phyloP scores from a whole-genome alignment of 345 rosid species.

The Eucalyptus pauciflora region DNA sequence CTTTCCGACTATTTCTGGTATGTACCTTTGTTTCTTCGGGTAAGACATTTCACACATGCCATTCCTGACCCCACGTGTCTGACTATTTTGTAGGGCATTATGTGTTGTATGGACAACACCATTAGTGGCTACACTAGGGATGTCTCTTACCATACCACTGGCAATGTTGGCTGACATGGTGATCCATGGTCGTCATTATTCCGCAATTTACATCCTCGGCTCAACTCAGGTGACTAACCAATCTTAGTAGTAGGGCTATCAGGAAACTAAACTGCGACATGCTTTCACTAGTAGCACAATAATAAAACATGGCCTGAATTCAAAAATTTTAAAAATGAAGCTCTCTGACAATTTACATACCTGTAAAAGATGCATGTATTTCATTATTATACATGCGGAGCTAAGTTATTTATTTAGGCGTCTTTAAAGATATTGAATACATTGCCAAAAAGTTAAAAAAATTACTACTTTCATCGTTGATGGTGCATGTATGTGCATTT shows the following conservation, averaged over 20 bases:
- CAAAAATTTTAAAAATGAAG: not conserved
- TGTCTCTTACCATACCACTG: slow-evolving; percentile 83
- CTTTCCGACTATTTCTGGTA: slow-evolving; percentile 97
- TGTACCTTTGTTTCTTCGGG: not conserved
- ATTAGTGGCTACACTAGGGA: slow-evolving; percentile 71
- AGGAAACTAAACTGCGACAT: not conserved
- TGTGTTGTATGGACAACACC: slow-evolving; percentile 89
- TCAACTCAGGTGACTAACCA: slow-evolving; percentile 45
- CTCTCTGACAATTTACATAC: not conserved
- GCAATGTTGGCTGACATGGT: slow-evolving; percentile 84
- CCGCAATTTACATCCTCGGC: slow-evolving; percentile 70
- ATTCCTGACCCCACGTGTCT: not conserved
- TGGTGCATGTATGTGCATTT: not conserved
- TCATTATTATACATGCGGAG: not conserved
- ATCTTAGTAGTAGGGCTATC: not conserved
- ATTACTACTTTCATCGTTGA: not conserved
- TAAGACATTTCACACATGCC: not conserved
- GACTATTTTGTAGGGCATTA: slow-evolving; percentile 39
- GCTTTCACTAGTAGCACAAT: not conserved
- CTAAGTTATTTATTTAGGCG: not conserved
- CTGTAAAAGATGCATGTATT: not conserved
- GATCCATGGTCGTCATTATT: slow-evolving; percentile 75
- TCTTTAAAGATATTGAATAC: not conserved
- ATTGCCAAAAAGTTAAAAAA: not conserved
- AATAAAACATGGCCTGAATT: not conserved